Evolutionary conservation across 352 stramenopile genomes (phyloP), one percentile per base, ranked within the genome.

Genomic region (Phytophthora cactorum): DNA sequence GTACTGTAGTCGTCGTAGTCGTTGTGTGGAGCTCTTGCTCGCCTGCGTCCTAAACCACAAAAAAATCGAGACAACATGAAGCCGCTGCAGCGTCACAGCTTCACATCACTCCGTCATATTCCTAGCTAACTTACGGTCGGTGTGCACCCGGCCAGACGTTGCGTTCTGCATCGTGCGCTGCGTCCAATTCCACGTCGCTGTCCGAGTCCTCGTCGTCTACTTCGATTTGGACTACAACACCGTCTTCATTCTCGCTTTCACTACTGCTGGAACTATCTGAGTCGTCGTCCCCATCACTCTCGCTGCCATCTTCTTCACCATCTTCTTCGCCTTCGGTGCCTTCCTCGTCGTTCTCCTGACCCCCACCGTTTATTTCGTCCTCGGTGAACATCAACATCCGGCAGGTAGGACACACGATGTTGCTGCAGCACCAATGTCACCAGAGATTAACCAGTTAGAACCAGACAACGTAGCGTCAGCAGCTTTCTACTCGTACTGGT

Each of bases 341-440:
- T 5, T 62, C 59, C 22, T 72, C 63, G 4, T 54, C 51, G 4
- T 55, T 55, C 12, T 70, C 62, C 15, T 63, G 62, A 9, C 29
- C 61, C 4, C 44, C 60, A 15, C 58, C 71, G 29, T 67, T 69
- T 15, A 74, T 65, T 52, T 79, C 68, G 15, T 80, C 69, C 15
- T 73, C 58, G 2, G 78, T 72, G 49, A 88, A 74, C 55, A 94
- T 84, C 29, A 67, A 64, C 11, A 71, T 85, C 17, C 84, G 78
- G 34, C 86, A 95, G 22, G 70, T 84, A 28, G 86, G 86, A 71
- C 86, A 95, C 41, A 77, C 59, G 31, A 75, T 71, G 46, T 88
- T 84, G 57, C 82, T 92, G 36, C 17, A 53, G 10, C 31, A 55
- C 25, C 29, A 56, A 28, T 25, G 68, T 46, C 3, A 34, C 22